A percentile compares a stretch with the other conserved stretches of the same genome.
These are phyloP conservation scores for Triticum turgidum DNA, from an alignment of 176 grass and related monocot species.

Conservation along the genomic window DNA sequence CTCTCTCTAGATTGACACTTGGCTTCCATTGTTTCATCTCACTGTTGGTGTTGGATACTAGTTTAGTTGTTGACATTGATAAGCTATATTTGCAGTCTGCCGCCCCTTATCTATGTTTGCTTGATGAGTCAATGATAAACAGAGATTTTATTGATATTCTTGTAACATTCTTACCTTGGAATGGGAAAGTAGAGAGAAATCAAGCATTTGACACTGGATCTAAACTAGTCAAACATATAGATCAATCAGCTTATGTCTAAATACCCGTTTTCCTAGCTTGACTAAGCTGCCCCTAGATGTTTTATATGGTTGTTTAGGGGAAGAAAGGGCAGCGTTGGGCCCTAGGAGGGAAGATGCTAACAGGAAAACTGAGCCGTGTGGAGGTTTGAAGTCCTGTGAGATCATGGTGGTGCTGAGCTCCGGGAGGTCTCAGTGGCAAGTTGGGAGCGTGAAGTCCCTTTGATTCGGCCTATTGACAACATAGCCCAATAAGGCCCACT, in stretches of 20 bases:
- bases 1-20: not conserved
- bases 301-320: not conserved
- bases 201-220: not conserved
- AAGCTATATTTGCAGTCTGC: not conserved
- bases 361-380: not conserved
- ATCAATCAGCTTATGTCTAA: not conserved
- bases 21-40: constrained; percentile 5
- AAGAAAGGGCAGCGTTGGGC: not conserved
- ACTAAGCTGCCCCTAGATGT: not conserved
- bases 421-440: no score
- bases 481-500: no score
- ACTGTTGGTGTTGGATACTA: not conserved
- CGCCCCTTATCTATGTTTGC: not conserved
- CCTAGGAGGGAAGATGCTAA: not conserved
- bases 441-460: no score
- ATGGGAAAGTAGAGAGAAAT: not conserved
- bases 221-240: not conserved
- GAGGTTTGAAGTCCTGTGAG: no score
- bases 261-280: not conserved
- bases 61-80: not conserved
- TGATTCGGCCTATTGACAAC: no score
- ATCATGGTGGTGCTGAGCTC: no score
- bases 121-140: not conserved
- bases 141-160: not conserved
- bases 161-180: not conserved